Percentiles rank a stretch among this genome's conserved stretches.
Evolutionary conservation across 2,329 filamentous ascomycete species (phyloP).

Genomic region (Diaporthe vexans): DNA sequence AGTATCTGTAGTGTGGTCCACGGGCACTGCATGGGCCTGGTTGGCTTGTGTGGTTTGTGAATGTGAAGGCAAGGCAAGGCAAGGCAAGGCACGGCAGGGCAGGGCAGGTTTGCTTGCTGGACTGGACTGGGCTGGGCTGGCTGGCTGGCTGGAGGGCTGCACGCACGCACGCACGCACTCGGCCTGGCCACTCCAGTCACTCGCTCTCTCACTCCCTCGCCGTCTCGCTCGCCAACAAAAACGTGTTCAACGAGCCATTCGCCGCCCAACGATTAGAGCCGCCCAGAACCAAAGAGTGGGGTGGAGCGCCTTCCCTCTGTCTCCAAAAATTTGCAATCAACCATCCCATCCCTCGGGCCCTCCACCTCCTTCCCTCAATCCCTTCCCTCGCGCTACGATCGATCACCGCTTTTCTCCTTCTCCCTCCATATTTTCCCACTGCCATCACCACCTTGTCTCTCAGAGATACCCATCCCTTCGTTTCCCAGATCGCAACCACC

Average conservation of each 20-base stretch:
- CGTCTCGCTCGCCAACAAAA: constrained; percentile 38
- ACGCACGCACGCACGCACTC: constrained; percentile 15
- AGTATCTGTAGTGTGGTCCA: constrained; percentile 24
- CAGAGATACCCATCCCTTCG: constrained; percentile 35
- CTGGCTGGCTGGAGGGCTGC: neutral
- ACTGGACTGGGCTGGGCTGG: neutral
- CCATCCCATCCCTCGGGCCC: constrained; percentile 35
- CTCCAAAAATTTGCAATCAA: constrained; percentile 39
- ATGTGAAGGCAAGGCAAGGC: neutral
- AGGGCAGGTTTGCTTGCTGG: too few relatives aligned
- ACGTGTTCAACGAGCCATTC: constrained; percentile 37
- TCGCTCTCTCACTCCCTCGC: constrained; percentile 23
- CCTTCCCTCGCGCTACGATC: constrained; percentile 28
- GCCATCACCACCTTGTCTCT: constrained; percentile 32
- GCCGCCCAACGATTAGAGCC: constrained; percentile 37
- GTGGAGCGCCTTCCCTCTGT: constrained; percentile 38
- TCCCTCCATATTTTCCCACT: constrained; percentile 34
- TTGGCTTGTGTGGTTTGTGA: neutral
- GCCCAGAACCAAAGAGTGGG: constrained; percentile 35
- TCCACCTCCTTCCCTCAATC: constrained; percentile 33
- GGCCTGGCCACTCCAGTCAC: neutral
- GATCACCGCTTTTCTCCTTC: constrained; percentile 36
- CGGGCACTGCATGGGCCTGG: neutral
- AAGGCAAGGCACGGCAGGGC: constrained; percentile 2
- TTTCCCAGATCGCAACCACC: constrained; percentile 48